A percentile compares a stretch with the other conserved stretches of the same genome.
These are phyloP conservation scores for Euptelea pleiosperma DNA, from an alignment of 164 flowering plant genomes.

Conservation along the genomic window DNA sequence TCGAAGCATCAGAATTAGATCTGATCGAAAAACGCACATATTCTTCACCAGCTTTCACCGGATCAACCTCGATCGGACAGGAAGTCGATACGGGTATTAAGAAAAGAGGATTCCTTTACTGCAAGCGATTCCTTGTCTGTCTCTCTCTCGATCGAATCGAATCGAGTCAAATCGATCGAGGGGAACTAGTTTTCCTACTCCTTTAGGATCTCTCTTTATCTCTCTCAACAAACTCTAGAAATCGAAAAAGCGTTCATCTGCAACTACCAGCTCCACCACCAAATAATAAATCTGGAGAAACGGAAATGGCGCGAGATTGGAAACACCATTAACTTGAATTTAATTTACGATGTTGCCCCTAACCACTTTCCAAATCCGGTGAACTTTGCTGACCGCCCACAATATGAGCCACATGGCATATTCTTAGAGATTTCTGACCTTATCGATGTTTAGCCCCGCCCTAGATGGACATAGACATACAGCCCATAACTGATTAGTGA, in stretches of 20 bases:
- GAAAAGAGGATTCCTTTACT: not conserved
- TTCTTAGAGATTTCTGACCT: too few relatives aligned
- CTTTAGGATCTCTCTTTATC: conserved; percentile 4
- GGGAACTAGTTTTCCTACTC: conserved; percentile 2
- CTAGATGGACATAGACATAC: too few relatives aligned
- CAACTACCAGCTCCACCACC: not conserved
- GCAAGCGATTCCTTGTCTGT: not conserved
- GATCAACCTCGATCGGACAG: conserved; percentile 8
- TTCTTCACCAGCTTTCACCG: conserved; percentile 3
- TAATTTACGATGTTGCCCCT: too few relatives aligned
- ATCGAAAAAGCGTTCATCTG: not conserved
- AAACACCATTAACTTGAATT: too few relatives aligned
- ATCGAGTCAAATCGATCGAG: not conserved
- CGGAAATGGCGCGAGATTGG: not conserved
- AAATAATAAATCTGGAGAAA: not conserved
- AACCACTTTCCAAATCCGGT: too few relatives aligned
- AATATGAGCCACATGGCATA: too few relatives aligned
- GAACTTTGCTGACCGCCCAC: too few relatives aligned
- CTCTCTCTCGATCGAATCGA: not conserved
- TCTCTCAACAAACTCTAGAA: too few relatives aligned
- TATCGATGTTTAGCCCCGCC: too few relatives aligned
- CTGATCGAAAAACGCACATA: not conserved
- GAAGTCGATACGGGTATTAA: not conserved
- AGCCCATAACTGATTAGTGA: too few relatives aligned
- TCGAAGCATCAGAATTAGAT: conserved; percentile 2